phyloP scores from a whole-genome alignment of 2,329 filamentous ascomycete genomes.

The Claviceps capensis region DNA sequence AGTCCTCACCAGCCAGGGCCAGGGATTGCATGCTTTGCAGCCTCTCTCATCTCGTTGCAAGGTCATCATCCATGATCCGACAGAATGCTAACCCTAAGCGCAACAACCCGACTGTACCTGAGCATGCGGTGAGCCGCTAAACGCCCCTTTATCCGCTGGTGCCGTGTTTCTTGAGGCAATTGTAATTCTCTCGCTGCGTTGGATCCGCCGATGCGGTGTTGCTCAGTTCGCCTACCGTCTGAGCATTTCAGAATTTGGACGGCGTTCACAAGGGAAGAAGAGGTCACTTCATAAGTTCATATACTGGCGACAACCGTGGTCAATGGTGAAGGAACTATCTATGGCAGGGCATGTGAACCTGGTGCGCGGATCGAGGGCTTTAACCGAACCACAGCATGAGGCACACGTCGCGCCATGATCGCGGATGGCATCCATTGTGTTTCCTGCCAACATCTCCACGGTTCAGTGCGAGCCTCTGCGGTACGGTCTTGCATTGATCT shows the following conservation, averaged over 20 bases:
- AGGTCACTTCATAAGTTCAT: not conserved
- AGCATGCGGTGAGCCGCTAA: not conserved
- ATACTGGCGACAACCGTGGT: not conserved
- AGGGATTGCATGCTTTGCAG: not conserved
- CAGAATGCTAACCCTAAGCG: not conserved
- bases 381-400: not conserved
- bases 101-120: not conserved
- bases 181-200: not conserved
- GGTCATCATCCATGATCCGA: not conserved
- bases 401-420: too few species aligned
- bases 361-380: not conserved
- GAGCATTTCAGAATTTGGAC: not conserved
- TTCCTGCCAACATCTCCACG: too few species aligned
- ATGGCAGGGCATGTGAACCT: not conserved
- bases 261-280: not conserved
- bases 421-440: too few species aligned
- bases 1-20: not conserved
- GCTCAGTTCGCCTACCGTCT: not conserved
- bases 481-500: too few species aligned
- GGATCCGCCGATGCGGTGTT: not conserved
- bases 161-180: not conserved
- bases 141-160: not conserved
- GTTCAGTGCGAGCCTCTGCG: too few species aligned
- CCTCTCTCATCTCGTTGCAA: not conserved
- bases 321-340: not conserved